Evolutionary conservation across 139 green algal genomes (phyloP), one percentile per base, ranked within the genome.

Genomic region (Chlamydomonas applanata): DNA sequence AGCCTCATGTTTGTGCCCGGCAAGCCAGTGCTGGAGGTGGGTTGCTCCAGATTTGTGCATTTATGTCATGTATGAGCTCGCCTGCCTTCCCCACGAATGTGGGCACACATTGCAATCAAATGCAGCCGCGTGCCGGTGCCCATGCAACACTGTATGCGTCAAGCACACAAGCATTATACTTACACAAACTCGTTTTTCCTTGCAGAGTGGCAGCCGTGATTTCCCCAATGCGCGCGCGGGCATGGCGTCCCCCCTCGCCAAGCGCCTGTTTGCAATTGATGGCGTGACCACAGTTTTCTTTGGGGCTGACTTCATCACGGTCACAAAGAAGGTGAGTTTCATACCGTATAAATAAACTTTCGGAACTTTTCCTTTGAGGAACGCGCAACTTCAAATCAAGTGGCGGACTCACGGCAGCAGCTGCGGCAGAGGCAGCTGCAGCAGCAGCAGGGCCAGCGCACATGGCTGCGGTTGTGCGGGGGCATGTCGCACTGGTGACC

Each of bases 1-100:
- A 96, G 88, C 73, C 83, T 99, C n/a, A 99, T 99, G 94, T 99
- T 99, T 72, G 27, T 97, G 35, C 95, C 95, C 3, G 96, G 94
- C 22, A 79, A 84, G 44, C 30, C 79, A 29, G 93, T 98, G 1
- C 87, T 96, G 84, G 83, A 91, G 78, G 80, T 84, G 34, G 25
- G 76, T 75, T 34, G 45, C 7, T 27, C 52, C 40, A 9, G 60
- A n/a, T 4, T 16, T 40, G 25, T 4, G 19, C 29, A 24, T 24
- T 7, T 4, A 9, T 67, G 14, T 11, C 22, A 29, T 62, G 4
- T 25, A 45, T 60, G 7, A 56, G 19, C 36, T 57, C 60, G 40
- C 20, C 20, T 45, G 63, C 29, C 19, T 14, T 71, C 11, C 63
- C n/a, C n/a, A n/a, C n/a, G n/a, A n/a, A n/a, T n/a, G n/a, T n/a